Evolutionary conservation across 2,329 filamentous ascomycete genomes (phyloP), one percentile per base, ranked within the genome.

Genomic region (Dactylella cylindrospora): DNA sequence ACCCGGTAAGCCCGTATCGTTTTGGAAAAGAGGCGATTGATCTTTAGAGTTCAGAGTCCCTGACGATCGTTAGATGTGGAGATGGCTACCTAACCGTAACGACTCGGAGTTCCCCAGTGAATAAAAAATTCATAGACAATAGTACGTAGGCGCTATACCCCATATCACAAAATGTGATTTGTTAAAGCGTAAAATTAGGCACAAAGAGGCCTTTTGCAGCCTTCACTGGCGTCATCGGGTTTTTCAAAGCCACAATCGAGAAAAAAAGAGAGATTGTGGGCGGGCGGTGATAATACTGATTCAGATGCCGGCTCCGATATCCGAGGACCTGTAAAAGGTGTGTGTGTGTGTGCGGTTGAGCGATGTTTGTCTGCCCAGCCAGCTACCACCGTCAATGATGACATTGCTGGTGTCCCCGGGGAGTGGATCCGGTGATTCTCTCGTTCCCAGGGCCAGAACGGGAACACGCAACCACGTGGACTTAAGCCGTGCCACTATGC

Each of bases 391-490:
- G 40, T 52, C 26, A 41, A 40, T n/a, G n/a, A n/a, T n/a, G n/a
- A n/a, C n/a, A n/a, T n/a, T n/a, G n/a, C n/a, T n/a, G n/a, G n/a
- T n/a, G n/a, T n/a, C n/a, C 47, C 47, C 47, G 45, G 46, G 29
- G 29, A 10, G 15, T 19, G 33, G 33, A 38, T 38, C 33, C 40
- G 47, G 55, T n/a, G n/a, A n/a, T n/a, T n/a, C n/a, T n/a, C n/a
- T n/a, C n/a, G n/a, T n/a, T n/a, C n/a, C 55, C 47, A 47, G 55
- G 55, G 46, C 22, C 49, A 17, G 22, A 53, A 61, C 55, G 55
- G 55, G 55, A 61, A 35, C 45, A 61, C 28, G 53, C 25, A 61
- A 53, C 55, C 55, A 61, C 55, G 55, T 61, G 55, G 55, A 53
- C 55, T 52, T 47, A 41, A 13, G 22, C 33, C 33, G 33, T n/a